A percentile compares a stretch with the other conserved stretches of the same genome.
phyloP scores from a whole-genome alignment of 2,329 filamentous ascomycete species.

The Exophiala aquamarina region DNA sequence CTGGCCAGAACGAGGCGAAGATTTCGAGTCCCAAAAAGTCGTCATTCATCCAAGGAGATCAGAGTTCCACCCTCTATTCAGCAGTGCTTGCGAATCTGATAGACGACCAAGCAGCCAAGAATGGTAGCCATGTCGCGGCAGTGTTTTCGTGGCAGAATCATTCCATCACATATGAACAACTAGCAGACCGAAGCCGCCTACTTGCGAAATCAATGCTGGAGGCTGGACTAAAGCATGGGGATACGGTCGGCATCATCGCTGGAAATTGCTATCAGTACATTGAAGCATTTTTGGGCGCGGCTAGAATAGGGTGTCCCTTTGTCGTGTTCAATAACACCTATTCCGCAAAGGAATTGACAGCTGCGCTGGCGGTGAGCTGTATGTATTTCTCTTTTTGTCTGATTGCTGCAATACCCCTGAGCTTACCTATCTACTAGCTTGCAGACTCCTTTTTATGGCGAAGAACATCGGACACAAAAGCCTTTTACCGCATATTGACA shows the following conservation, averaged over 20 bases:
- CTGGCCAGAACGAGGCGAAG: no score
- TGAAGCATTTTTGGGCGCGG: conserved; percentile 31
- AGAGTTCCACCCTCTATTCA: no score
- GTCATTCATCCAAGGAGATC: no score
- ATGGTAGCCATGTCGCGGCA: conserved; percentile 49
- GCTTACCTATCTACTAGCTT: conserved; percentile 20
- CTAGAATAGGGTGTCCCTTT: conserved; percentile 34
- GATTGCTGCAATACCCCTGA: not conserved
- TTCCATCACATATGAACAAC: conserved; percentile 68
- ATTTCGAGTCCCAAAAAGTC: no score
- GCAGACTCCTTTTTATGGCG: conserved; percentile 31
- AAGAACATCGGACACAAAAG: conserved; percentile 24
- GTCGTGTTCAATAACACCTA: conserved; percentile 38
- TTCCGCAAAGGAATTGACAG: conserved; percentile 21
- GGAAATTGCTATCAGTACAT: conserved; percentile 24
- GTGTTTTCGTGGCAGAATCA: conserved; percentile 46
- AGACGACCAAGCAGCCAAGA: conserved; percentile 37
- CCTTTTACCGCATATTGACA: conserved; percentile 25
- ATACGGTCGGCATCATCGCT: conserved; percentile 19
- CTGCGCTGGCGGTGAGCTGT: conserved; percentile 11
- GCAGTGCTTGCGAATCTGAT: conserved; percentile 45
- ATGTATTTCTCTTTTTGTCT: conserved; percentile 3
- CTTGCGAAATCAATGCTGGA: conserved; percentile 20
- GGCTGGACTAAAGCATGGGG: conserved; percentile 16
- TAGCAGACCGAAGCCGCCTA: conserved; percentile 55